These are phyloP conservation scores for Nemania bipapillata DNA, from an alignment of 2,329 filamentous ascomycete genomes.

Conservation along the genomic window DNA sequence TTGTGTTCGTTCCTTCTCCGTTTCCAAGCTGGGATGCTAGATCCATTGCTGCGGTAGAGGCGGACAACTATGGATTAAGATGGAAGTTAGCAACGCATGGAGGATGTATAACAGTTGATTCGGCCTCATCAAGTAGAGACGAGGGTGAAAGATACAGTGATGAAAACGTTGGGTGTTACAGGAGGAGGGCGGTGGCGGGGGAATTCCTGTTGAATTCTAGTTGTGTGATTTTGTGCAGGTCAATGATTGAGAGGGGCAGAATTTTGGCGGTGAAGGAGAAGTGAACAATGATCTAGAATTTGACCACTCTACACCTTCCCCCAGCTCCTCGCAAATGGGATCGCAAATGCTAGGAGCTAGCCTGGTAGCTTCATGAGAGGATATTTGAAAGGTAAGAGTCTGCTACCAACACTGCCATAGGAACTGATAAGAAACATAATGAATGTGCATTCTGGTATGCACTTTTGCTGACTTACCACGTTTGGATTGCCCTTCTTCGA, in stretches of 20 bases:
- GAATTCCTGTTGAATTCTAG: background rate
- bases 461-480: conserved; percentile 56
- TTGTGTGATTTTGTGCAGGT: conserved; percentile 19
- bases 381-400: background rate
- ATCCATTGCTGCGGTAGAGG: conserved; percentile 83
- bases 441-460: background rate
- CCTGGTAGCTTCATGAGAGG: background rate
- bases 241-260: conserved; percentile 16
- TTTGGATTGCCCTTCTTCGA: conserved; percentile 65
- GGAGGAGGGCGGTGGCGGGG: background rate
- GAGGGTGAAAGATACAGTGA: conserved; percentile 15
- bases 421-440: background rate
- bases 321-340: background rate
- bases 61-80: conserved; percentile 71
- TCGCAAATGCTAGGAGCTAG: background rate
- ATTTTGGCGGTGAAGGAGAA: conserved; percentile 25
- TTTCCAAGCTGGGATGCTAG: conserved; percentile 76
- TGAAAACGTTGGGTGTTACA: background rate
- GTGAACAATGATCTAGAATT: background rate
- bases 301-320: background rate
- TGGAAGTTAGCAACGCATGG: conserved; percentile 51
- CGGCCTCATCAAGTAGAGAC: conserved; percentile 13
- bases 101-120: conserved; percentile 36
- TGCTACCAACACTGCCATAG: background rate
- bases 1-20: conserved; percentile 58